phyloP scores from a whole-genome alignment of 257 asterid genomes.

The Lavandula angustifolia region DNA sequence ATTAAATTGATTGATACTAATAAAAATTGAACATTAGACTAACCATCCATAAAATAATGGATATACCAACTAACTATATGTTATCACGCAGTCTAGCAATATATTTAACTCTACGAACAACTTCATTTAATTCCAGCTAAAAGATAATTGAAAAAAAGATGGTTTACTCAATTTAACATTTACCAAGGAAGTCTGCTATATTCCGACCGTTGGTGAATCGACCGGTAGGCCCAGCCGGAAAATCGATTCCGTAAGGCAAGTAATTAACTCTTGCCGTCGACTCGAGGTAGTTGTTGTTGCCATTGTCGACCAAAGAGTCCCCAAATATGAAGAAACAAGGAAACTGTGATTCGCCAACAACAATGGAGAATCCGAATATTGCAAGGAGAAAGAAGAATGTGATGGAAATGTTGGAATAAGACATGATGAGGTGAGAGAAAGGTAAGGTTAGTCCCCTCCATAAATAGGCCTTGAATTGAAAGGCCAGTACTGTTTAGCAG shows the following conservation, averaged over 20 bases:
- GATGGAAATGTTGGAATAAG: not conserved
- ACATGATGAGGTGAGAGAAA: not conserved
- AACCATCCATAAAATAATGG: no score
- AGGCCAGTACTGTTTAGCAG: no score
- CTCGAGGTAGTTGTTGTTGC: conserved; percentile 39
- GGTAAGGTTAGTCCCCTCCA: no score
- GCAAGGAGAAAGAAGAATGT: not conserved
- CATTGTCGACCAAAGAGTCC: conserved; percentile 49
- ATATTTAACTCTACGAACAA: no score
- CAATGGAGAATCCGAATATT: not conserved
- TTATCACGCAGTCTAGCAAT: no score
- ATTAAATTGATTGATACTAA: no score
- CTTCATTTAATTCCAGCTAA: not conserved
- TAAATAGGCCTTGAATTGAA: no score
- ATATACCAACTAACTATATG: no score
- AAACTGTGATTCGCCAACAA: conserved; percentile 26
- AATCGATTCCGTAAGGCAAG: conserved; percentile 49
- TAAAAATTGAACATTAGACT: no score
- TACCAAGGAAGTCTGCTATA: conserved; percentile 42
- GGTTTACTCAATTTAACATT: no score
- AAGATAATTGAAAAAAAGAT: not conserved
- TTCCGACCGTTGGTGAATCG: conserved; percentile 52
- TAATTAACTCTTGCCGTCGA: conserved; percentile 36
- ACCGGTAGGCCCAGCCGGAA: conserved; percentile 51
- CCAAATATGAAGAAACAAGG: conserved; percentile 57